Evolutionary conservation across 2,329 filamentous ascomycete species (phyloP).

Genomic region (Fusarium sp.): DNA sequence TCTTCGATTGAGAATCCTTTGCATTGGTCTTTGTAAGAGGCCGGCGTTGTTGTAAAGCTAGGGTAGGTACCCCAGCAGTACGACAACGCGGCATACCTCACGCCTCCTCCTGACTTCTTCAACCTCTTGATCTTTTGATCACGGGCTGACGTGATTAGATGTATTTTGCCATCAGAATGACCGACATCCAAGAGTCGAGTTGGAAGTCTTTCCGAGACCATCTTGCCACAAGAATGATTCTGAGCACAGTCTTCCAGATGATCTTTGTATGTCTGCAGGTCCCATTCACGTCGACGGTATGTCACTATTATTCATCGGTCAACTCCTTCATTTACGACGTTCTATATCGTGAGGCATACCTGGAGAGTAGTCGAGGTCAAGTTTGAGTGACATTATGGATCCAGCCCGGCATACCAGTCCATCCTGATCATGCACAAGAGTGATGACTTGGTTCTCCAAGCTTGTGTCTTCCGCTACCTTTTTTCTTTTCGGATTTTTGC

Average conservation of each 20-base stretch:
- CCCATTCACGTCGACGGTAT: background rate
- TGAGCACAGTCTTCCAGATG: background rate
- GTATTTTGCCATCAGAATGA: background rate
- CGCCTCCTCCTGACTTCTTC: fast-evolving
- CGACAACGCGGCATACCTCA: background rate
- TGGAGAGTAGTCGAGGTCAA: background rate
- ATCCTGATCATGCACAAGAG: background rate
- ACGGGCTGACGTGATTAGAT: background rate
- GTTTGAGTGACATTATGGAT: background rate
- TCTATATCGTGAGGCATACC: background rate
- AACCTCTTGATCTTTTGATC: background rate
- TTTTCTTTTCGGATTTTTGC: background rate
- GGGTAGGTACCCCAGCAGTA: background rate
- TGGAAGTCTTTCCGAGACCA: background rate
- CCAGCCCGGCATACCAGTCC: background rate
- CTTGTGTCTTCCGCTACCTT: background rate
- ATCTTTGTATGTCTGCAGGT: background rate
- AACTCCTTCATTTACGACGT: background rate
- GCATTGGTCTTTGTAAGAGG: background rate
- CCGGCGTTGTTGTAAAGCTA: background rate
- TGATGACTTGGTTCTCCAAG: background rate
- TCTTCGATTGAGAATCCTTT: background rate
- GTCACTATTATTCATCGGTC: background rate
- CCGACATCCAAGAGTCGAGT: background rate
- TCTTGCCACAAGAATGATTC: background rate